Evolutionary conservation across 2,329 filamentous ascomycete species (phyloP).

Genomic region (Fusarium staphyleae): DNA sequence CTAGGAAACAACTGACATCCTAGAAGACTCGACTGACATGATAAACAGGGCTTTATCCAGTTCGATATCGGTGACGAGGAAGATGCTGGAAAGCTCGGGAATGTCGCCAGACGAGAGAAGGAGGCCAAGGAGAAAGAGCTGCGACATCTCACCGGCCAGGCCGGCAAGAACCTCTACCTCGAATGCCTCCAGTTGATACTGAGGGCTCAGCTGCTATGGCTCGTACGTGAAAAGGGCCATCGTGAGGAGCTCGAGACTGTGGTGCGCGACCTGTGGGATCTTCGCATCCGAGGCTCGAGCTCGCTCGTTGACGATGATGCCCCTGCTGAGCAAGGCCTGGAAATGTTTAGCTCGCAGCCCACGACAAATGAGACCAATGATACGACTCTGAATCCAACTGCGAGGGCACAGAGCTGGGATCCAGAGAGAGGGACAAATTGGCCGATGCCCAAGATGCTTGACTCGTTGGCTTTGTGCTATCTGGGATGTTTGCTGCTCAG

Average conservation of each 20-base stretch:
- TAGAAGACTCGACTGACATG: constrained; percentile 2
- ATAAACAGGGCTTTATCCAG: constrained; percentile 58
- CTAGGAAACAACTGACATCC: background rate
- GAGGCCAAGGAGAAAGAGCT: constrained; percentile 61
- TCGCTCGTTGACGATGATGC: constrained; percentile 44
- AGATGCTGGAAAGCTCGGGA: constrained; percentile 69
- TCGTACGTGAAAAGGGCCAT: constrained; percentile 71
- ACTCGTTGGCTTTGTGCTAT: constrained; percentile 82
- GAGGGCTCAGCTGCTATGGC: constrained; percentile 78
- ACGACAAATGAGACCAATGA: constrained; percentile 27
- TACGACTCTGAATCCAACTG: constrained; percentile 29
- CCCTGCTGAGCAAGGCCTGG: constrained; percentile 40
- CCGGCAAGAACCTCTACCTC: constrained; percentile 79
- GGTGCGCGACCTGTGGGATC: constrained; percentile 83
- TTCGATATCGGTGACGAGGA: constrained; percentile 72
- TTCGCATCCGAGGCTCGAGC: constrained; percentile 63
- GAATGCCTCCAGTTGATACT: constrained; percentile 86
- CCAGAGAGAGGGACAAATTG: constrained; percentile 56
- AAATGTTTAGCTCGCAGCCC: constrained; percentile 52
- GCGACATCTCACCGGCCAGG: constrained; percentile 67
- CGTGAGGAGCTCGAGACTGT: constrained; percentile 78
- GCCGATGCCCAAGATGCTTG: constrained; percentile 71
- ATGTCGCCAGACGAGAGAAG: constrained; percentile 62
- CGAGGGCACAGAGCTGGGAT: constrained; percentile 53
- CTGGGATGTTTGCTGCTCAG: constrained; percentile 77